phyloP scores from a whole-genome alignment of 306 rosid genomes.

The Quillaja saponaria region DNA sequence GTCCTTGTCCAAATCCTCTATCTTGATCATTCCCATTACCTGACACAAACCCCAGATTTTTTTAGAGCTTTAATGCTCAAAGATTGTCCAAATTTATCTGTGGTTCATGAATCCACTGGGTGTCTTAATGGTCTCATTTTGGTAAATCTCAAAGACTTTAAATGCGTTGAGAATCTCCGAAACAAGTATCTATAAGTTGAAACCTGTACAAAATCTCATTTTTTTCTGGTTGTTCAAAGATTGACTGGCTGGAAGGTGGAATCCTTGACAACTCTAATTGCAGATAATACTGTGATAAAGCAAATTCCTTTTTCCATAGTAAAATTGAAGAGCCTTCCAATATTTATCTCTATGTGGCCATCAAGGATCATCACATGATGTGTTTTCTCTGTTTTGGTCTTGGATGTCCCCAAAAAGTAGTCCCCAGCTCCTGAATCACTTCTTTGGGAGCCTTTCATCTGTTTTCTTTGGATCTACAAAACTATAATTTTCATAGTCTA shows the following conservation, averaged over 20 bases:
- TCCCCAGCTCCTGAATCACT: neutral
- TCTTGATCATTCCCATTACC: slow-evolving; percentile 28
- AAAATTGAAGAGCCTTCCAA: slow-evolving; percentile 17
- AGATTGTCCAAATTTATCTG: slow-evolving; percentile 21
- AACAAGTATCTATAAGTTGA: slow-evolving; percentile 16
- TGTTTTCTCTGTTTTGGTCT: slow-evolving; percentile 28
- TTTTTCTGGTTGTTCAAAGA: slow-evolving; percentile 43
- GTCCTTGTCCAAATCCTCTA: slow-evolving; percentile 20
- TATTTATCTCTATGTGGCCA: slow-evolving; percentile 37
- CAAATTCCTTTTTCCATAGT: slow-evolving; percentile 29
- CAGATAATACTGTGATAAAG: slow-evolving; percentile 39
- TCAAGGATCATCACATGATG: slow-evolving; percentile 30
- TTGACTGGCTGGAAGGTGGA: slow-evolving; percentile 37
- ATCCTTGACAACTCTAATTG: slow-evolving; percentile 42
- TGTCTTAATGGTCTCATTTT: neutral
- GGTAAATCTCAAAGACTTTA: too few relatives aligned
- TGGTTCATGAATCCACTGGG: slow-evolving; percentile 39
- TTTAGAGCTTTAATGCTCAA: slow-evolving; percentile 24
- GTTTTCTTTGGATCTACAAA: neutral
- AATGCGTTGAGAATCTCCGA: too few relatives aligned
- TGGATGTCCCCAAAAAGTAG: slow-evolving; percentile 34
- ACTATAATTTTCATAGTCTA: too few relatives aligned
- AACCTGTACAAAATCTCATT: slow-evolving; percentile 39
- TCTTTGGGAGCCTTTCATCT: neutral
- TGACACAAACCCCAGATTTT: slow-evolving; percentile 40